These are phyloP conservation scores for Neurospora sp. DNA, from an alignment of 495 filamentous ascomycete species.

Conservation along the genomic window DNA sequence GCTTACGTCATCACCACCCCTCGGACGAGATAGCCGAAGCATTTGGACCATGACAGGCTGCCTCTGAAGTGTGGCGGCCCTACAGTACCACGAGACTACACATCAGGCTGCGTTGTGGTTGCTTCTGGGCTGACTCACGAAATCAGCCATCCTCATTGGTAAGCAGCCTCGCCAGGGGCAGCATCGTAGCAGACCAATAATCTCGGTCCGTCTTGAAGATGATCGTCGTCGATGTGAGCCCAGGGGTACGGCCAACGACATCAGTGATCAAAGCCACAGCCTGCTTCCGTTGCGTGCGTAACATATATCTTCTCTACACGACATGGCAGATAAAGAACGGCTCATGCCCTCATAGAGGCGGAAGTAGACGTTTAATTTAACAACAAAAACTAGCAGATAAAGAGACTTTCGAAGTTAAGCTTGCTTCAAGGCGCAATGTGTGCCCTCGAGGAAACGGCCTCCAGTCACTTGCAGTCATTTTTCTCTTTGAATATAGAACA, in stretches of 20 bases:
- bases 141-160: background rate
- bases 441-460: background rate
- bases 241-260: background rate
- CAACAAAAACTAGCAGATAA: background rate
- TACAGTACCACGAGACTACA: background rate
- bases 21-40: background rate
- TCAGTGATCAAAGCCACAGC: background rate
- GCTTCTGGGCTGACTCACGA: background rate
- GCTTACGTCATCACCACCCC: conserved; percentile 5
- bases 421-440: background rate
- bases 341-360: background rate
- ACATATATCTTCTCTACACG: background rate
- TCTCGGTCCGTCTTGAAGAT: background rate
- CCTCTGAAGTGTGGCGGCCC: background rate
- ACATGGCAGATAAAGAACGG: background rate
- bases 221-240: background rate
- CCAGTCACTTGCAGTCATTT: background rate
- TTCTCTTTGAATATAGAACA: background rate
- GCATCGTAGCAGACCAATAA: background rate
- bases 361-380: background rate
- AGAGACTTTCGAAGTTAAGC: background rate
- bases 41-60: background rate
- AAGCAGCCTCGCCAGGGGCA: background rate
- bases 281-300: background rate
- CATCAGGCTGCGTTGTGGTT: background rate